Evolutionary conservation across 768 basidiomycete genomes (phyloP), one percentile per base, ranked within the genome.

Genomic region (Mycena galericulata): DNA sequence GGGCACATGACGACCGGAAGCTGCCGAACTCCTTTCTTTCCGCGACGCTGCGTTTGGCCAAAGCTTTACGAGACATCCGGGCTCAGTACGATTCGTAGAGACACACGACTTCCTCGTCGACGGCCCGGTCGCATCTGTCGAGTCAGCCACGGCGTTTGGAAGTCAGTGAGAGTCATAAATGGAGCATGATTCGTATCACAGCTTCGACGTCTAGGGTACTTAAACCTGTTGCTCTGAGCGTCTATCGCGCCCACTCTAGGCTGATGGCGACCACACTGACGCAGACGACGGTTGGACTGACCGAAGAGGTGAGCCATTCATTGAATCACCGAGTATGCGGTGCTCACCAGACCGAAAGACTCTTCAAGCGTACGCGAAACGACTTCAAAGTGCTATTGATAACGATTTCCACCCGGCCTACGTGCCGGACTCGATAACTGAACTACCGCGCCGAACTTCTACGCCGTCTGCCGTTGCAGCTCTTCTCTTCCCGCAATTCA

Each of bases 401-500:
- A 43, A 67, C 15, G 27, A 53, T 6, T 67, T 67, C 46, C 34
- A 34, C 29, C 20, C 66, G n/a, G 54, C 45, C 45, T 50, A 55
- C 38, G 66, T 67, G 1, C 54, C 66, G 36, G 60, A 67, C 46
- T 38, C 53, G 15, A 67, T 62, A 50, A 67, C 43, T 18, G 59
- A 56, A 17, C 54, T 67, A 1, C 66, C 66, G 12, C 66, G 46
- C 10, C 46, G 66, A n/a, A n/a, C 7, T 20, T 47, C 8, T 29
- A 50, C 18, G 41, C 10, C 57, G 7, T 27, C 41, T 7, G 51
- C 60, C 29, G 34, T 67, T 27, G 60, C 66, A 34, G 54, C 59
- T 30, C 36, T 67, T 18, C 26, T 67, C 47, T 67, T 67, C 41
- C 66, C 66, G 3, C n/a, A 67, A 34, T 67, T 40, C 30, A 56